phyloP scores from a whole-genome alignment of 139 green algal species.

The Picochlorum sp. region DNA sequence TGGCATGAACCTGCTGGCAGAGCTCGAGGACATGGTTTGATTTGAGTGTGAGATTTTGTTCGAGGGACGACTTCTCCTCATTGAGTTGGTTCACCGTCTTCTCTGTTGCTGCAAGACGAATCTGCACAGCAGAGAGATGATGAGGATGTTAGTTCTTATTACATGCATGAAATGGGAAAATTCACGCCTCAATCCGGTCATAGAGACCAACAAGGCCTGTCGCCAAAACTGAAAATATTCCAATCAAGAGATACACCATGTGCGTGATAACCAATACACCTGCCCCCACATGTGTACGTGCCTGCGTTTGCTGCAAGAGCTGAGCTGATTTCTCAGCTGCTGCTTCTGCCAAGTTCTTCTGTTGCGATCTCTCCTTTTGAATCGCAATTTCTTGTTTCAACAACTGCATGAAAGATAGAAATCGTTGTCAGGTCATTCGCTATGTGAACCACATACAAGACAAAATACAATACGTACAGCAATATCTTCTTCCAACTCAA shows the following conservation, averaged over 20 bases:
- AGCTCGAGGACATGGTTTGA: not conserved
- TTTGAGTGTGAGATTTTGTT: not conserved
- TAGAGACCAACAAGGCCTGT: not conserved
- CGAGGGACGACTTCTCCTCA: not conserved
- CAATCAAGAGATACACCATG: conserved; percentile 1
- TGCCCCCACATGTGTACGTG: not conserved
- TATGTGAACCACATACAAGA: too few relatives aligned
- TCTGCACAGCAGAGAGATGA: too few relatives aligned
- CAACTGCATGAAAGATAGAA: not conserved
- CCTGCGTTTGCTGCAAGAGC: not conserved
- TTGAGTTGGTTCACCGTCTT: too few relatives aligned
- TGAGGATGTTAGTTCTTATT: too few relatives aligned
- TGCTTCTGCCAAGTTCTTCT: not conserved
- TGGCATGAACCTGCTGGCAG: not conserved
- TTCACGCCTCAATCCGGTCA: not conserved
- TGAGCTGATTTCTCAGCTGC: not conserved
- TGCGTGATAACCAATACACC: not conserved
- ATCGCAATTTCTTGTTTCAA: not conserved
- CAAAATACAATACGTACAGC: not conserved
- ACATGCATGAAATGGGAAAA: not conserved
- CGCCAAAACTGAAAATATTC: not conserved
- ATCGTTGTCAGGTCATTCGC: not conserved
- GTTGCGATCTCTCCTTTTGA: not conserved
- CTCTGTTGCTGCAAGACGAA: too few relatives aligned
- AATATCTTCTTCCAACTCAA: conserved; percentile 2